These are phyloP conservation scores for Chaetoceros tenuissimus DNA, from an alignment of 108 stramenopile species.

Conservation along the genomic window DNA sequence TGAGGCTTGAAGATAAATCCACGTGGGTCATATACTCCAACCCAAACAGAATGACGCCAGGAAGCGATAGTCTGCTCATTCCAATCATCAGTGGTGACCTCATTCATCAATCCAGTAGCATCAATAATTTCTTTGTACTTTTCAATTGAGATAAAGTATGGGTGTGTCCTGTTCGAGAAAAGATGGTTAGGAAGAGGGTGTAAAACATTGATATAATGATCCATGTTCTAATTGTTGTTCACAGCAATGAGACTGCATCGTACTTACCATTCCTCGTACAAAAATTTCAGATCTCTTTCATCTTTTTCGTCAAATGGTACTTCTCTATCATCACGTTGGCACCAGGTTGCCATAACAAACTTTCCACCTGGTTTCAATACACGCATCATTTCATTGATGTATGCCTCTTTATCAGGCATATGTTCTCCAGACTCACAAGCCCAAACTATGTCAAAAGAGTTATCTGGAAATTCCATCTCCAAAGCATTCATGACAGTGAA, in stretches of 20 bases:
- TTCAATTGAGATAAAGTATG: slow-evolving; percentile 94
- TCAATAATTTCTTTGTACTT: slow-evolving; percentile 81
- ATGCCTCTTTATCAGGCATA: slow-evolving; percentile 96
- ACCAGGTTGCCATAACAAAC: slow-evolving; percentile 96
- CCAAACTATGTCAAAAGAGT: slow-evolving; percentile 95
- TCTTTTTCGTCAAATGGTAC: slow-evolving; percentile 80
- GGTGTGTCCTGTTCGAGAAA: slow-evolving; percentile 64
- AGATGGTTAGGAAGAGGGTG: not conserved
- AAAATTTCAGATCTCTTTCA: slow-evolving; percentile 84
- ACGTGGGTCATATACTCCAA: slow-evolving; percentile 87
- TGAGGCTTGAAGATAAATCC: slow-evolving; percentile 87
- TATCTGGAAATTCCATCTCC: slow-evolving; percentile 89
- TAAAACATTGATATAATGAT: not conserved
- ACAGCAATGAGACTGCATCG: not conserved
- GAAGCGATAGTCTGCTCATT: slow-evolving; percentile 77
- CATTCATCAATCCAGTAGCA: slow-evolving; percentile 78
- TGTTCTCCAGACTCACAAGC: slow-evolving; percentile 97
- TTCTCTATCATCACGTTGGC: slow-evolving; percentile 84
- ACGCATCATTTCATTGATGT: slow-evolving; percentile 94
- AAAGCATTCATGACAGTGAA: slow-evolving; percentile 93
- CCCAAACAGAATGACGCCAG: slow-evolving; percentile 94
- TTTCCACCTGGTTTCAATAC: slow-evolving; percentile 95
- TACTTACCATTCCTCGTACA: slow-evolving; percentile 92
- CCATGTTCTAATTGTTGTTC: slow-evolving; percentile 1
- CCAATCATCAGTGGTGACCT: slow-evolving; percentile 86